phyloP scores from a whole-genome alignment of 495 filamentous ascomycete species.

The Talaromyces proteolyticus region DNA sequence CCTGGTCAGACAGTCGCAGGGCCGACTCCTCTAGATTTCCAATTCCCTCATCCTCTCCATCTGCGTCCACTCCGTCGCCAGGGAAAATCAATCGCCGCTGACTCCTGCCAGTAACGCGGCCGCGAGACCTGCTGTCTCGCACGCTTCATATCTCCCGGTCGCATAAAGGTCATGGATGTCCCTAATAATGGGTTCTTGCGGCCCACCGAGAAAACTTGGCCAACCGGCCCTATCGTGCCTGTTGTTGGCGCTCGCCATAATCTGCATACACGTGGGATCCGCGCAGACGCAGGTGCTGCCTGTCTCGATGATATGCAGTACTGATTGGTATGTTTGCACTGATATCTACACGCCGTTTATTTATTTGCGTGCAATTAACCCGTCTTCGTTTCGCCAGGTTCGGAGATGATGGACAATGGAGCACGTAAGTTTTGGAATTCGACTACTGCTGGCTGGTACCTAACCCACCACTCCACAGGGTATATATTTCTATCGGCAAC shows the following conservation, averaged over 20 bases:
- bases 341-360: not conserved
- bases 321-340: not conserved
- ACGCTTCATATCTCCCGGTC: no score
- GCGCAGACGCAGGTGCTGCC: not conserved
- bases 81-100: no score
- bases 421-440: constrained; percentile 3
- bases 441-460: constrained; percentile 3
- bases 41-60: no score
- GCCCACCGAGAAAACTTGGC: not conserved
- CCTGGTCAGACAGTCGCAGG: no score
- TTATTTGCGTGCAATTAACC: not conserved
- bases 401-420: constrained; percentile 19
- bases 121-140: no score
- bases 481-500: constrained; percentile 50
- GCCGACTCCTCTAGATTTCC: no score
- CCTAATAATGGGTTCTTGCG: not conserved
- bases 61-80: no score
- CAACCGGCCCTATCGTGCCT: not conserved
- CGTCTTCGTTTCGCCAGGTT: not conserved
- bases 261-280: not conserved
- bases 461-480: constrained; percentile 7
- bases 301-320: not conserved
- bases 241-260: not conserved
- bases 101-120: no score
- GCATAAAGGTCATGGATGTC: not conserved